These are phyloP conservation scores for Avena eriantha DNA, from an alignment of 176 grass and related monocot genomes.

Conservation along the genomic window DNA sequence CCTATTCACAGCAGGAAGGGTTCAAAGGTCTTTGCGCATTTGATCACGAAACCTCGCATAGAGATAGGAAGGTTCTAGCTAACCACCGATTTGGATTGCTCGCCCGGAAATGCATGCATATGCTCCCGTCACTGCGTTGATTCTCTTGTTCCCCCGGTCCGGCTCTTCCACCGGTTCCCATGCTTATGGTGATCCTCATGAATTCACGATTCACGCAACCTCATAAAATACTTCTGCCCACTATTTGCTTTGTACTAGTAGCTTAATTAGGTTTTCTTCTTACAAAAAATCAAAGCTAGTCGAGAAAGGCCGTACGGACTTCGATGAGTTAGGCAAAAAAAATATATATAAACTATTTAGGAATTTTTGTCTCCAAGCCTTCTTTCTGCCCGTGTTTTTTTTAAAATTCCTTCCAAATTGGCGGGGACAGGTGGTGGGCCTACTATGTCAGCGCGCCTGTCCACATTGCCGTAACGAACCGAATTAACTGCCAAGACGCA, in stretches of 20 bases:
- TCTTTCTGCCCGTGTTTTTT: neutral
- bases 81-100: conserved; percentile 1
- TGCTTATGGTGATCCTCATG: neutral
- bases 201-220: neutral
- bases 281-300: neutral
- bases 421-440: neutral
- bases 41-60: conserved; percentile 36
- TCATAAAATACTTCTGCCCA: neutral
- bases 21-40: neutral
- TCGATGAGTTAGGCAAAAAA: neutral
- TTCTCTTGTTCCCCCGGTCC: neutral
- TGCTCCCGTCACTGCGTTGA: conserved; percentile 37
- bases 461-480: conserved; percentile 43
- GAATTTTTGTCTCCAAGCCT: neutral
- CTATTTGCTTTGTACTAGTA: no score
- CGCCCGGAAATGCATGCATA: neutral
- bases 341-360: neutral
- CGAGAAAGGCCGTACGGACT: neutral
- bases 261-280: neutral
- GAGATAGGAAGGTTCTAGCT: neutral
- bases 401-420: neutral
- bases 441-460: neutral
- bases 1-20: neutral
- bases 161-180: neutral
- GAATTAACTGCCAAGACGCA: conserved; percentile 30